phyloP scores from a whole-genome alignment of 139 green algal genomes.

The Diplosphaera chodatii region DNA sequence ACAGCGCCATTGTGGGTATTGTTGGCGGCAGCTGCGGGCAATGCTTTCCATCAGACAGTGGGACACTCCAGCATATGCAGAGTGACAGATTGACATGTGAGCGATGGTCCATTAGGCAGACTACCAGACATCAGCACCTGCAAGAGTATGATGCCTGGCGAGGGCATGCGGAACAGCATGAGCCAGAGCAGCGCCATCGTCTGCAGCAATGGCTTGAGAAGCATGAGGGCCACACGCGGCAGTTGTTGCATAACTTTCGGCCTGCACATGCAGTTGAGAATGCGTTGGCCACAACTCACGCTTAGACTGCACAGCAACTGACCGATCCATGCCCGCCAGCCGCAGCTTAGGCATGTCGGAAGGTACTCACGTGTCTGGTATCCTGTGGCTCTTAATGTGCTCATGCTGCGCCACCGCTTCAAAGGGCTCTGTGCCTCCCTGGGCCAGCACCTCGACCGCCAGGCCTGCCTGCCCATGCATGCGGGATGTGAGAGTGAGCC shows the following conservation, averaged over 20 bases:
- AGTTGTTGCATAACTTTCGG: slow-evolving; percentile 27
- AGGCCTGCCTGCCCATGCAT: slow-evolving; percentile 36
- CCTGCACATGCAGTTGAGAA: no score
- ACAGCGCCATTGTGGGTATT: slow-evolving; percentile 77
- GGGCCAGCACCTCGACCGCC: slow-evolving; percentile 40
- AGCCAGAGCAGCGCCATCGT: slow-evolving; percentile 50
- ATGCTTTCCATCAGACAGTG: background rate
- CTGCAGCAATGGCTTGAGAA: slow-evolving; percentile 64
- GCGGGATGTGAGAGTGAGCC: no score
- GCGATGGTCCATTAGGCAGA: no score
- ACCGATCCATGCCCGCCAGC: no score
- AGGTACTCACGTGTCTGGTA: slow-evolving; percentile 25
- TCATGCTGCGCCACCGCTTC: background rate
- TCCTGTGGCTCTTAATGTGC: background rate
- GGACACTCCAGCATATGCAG: no score
- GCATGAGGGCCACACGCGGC: slow-evolving; percentile 41
- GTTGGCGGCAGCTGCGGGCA: slow-evolving; percentile 81
- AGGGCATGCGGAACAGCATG: slow-evolving; percentile 46
- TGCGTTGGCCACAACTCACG: no score
- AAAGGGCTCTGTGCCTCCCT: slow-evolving; percentile 10
- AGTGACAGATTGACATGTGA: no score
- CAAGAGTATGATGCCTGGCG: slow-evolving; percentile 52
- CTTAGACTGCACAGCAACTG: no score
- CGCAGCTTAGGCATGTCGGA: no score
- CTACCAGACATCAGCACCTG: no score